These are phyloP conservation scores for Vanrija humicola DNA, from an alignment of 1,284 basidiomycete species.

Conservation along the genomic window DNA sequence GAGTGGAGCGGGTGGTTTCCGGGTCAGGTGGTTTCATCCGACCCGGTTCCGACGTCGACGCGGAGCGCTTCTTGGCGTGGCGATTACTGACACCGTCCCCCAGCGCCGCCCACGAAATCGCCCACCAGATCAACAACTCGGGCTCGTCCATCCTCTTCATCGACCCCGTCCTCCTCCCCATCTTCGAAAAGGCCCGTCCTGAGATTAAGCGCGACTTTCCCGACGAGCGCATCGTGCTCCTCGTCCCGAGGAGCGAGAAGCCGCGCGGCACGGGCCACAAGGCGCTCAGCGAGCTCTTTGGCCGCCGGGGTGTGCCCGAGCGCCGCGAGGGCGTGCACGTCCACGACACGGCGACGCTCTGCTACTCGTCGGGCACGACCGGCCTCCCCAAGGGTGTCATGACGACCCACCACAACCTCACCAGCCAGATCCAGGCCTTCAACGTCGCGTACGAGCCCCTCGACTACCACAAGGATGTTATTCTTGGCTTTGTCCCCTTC, in stretches of 20 bases:
- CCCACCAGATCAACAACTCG: constrained; percentile 53
- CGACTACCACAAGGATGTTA: constrained; percentile 6
- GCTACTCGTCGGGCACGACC: constrained; percentile 63
- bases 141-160: constrained; percentile 57
- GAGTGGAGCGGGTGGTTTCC: constrained; percentile 12
- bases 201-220: constrained; percentile 6
- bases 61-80: not conserved
- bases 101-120: constrained; percentile 33
- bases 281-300: constrained; percentile 11
- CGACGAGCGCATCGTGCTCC: constrained; percentile 7
- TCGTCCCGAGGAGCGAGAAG: not conserved
- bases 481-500: constrained; percentile 16
- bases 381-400: constrained; percentile 48
- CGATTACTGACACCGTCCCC: not conserved
- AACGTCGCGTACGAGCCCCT: constrained; percentile 5
- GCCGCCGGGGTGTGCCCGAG: constrained; percentile 3
- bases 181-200: constrained; percentile 25
- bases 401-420: constrained; percentile 65
- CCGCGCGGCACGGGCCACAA: constrained; percentile 8
- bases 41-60: no score
- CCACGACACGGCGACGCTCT: constrained; percentile 47
- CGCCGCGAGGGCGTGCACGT: constrained; percentile 5
- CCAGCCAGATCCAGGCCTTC: constrained; percentile 31
- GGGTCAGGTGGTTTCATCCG: no score
- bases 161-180: constrained; percentile 54